Conservation (phyloP, 2,329 filamentous ascomycete genomes). For the Cladophialophora carrionii region DNA sequence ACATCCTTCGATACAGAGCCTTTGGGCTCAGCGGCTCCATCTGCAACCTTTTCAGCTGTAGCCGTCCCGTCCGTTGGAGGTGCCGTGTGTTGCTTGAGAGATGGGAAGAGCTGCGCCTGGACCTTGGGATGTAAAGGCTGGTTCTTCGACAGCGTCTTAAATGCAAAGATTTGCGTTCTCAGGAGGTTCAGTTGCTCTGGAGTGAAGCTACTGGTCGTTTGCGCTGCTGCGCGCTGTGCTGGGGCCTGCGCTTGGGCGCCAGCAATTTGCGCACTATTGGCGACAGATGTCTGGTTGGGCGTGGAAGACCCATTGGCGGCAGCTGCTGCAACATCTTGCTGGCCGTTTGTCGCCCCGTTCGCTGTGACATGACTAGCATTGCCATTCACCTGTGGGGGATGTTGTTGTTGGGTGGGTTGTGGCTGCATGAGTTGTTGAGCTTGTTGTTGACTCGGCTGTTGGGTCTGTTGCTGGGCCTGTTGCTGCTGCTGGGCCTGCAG, state of each 20-base stretch:
- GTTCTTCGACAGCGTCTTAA: slow-evolving; percentile 88
- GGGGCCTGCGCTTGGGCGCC: slow-evolving; percentile 31
- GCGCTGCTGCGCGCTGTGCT: slow-evolving; percentile 38
- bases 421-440: slow-evolving; percentile 51
- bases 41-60: slow-evolving; percentile 43
- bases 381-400: slow-evolving; percentile 43
- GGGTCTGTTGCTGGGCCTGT: slow-evolving; percentile 37
- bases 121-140: slow-evolving; percentile 75
- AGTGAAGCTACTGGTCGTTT: slow-evolving; percentile 64
- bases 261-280: slow-evolving; percentile 38
- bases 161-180: slow-evolving; percentile 84
- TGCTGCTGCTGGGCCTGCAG: slow-evolving; percentile 43
- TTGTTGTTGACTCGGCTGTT: slow-evolving; percentile 30
- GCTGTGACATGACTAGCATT: slow-evolving; percentile 40
- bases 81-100: slow-evolving; percentile 52
- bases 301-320: slow-evolving; percentile 37
- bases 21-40: slow-evolving; percentile 41
- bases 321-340: slow-evolving; percentile 27
- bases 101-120: slow-evolving; percentile 76
- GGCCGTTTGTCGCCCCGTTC: slow-evolving; percentile 51
- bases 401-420: slow-evolving; percentile 50
- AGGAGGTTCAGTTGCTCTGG: slow-evolving; percentile 78
- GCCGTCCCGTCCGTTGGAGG: slow-evolving; percentile 42
- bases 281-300: slow-evolving; percentile 37
- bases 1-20: slow-evolving; percentile 37